phyloP scores from a whole-genome alignment of 352 stramenopile genomes.

The Phytopythium oedochilum region DNA sequence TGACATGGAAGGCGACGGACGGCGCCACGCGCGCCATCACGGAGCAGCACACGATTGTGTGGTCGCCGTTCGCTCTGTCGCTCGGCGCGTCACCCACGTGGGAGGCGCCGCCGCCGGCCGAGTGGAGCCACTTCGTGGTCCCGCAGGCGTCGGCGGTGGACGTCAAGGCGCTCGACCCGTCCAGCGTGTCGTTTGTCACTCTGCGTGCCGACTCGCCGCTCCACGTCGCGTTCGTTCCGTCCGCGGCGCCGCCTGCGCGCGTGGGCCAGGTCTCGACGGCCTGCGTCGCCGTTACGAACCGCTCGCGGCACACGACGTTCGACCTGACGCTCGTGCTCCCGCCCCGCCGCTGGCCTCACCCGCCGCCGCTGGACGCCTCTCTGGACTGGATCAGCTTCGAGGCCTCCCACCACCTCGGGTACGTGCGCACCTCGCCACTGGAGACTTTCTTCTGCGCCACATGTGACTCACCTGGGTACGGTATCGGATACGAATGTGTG shows the following conservation, averaged over 20 bases:
- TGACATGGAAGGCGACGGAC: conserved; percentile 45
- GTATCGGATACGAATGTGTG: too few relatives aligned
- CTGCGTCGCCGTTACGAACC: conserved; percentile 54
- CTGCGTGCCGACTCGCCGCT: conserved; percentile 39
- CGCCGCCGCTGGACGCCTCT: conserved; percentile 1
- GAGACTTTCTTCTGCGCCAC: too few relatives aligned
- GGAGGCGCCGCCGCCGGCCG: neutral
- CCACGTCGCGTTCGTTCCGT: conserved; percentile 31
- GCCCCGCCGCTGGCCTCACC: neutral
- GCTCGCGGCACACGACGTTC: conserved; percentile 36
- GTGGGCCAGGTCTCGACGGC: conserved; percentile 13
- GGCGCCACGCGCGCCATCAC: conserved; percentile 35
- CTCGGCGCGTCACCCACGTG: neutral
- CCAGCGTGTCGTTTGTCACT: conserved; percentile 19
- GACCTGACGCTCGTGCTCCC: conserved; percentile 64
- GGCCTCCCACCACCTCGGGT: conserved; percentile 64
- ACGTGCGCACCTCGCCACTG: conserved; percentile 2
- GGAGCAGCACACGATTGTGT: conserved; percentile 66
- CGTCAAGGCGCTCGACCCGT: neutral
- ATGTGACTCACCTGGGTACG: too few relatives aligned
- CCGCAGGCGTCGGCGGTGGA: conserved; percentile 4
- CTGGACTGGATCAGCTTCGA: conserved; percentile 51
- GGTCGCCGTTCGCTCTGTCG: conserved; percentile 23
- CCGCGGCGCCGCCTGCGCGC: conserved; percentile 13
- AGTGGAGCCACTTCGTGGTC: neutral